Conservation (phyloP, 139 green algal genomes). For the Chlorokybus atmophyticus region DNA sequence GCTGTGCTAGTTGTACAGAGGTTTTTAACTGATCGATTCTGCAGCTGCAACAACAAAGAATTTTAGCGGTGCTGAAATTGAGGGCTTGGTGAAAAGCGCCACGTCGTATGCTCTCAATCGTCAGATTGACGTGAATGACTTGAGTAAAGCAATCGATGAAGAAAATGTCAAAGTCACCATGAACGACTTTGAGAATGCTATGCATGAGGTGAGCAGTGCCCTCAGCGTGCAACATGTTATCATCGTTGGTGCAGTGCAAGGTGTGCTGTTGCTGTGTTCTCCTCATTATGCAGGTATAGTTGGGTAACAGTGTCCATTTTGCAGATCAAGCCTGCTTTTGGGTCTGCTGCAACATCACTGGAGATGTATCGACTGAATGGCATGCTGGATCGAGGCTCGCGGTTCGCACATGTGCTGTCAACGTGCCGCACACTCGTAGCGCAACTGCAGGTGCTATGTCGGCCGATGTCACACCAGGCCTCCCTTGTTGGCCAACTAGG, state of each 20-base stretch:
- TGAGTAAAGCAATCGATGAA: conserved; percentile 80
- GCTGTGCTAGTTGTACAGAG: background rate
- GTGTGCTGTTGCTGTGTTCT: too few species aligned
- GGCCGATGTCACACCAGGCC: too few species aligned
- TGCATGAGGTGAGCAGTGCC: conserved; percentile 87
- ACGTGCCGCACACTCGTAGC: conserved; percentile 28
- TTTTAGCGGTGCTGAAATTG: conserved; percentile 75
- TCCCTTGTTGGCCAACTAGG: too few species aligned
- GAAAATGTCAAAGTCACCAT: conserved; percentile 78
- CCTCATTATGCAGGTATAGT: too few species aligned
- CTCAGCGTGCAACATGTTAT: too few species aligned
- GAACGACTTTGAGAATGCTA: conserved; percentile 72
- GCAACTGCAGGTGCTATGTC: conserved; percentile 37
- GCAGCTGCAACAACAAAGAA: conserved; percentile 71
- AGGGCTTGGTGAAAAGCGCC: conserved; percentile 89
- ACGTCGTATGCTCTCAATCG: conserved; percentile 82
- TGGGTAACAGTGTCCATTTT: too few species aligned
- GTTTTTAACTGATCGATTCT: too few species aligned
- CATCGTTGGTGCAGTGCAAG: too few species aligned
- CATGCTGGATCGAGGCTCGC: conserved; percentile 68
- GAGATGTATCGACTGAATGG: conserved; percentile 65
- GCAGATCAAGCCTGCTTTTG: conserved; percentile 96
- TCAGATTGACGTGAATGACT: conserved; percentile 78
- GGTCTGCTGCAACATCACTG: conserved; percentile 66
- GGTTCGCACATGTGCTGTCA: conserved; percentile 59